Base-by-base conservation (phyloP, 139 green algal genomes). In the Auxenochlorella pyrenoidosa region DNA sequence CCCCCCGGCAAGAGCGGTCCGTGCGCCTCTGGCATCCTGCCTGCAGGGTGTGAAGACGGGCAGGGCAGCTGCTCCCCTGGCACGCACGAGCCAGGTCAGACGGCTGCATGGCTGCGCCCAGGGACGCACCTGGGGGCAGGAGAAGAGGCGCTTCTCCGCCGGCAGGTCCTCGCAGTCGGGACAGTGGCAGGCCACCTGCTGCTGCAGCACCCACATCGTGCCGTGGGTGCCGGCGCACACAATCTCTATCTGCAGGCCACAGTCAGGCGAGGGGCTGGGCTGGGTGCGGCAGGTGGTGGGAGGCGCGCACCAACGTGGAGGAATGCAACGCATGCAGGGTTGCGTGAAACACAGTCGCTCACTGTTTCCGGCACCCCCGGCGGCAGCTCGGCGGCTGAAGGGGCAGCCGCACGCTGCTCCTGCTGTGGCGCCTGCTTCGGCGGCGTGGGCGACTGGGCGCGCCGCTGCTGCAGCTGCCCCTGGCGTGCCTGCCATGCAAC, bases 171-270 rank as follows among this genome's bases (percentile, higher is more conserved):
- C 4, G 82, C 91, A 93, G 19, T 87, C 76, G 0, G n/a, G 3
- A 84, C 90, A 93, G n/a, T 76, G 24, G 88, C 91, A 94, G 26
- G 82, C 19, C n/a, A 94, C 90, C 5, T 78, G 84, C 82, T 91
- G 90, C 24, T 59, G 75, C n/a, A 66, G 79, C 75, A 93, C 70
- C 66, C 87, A 43, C 58, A 93, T 88, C 3, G 71, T 79, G 54
- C 90, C 91, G 22, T 44, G 32, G 16, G 78, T 86, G 51, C 43
- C 79, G n/a, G 89, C 78, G 83, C 91, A 94, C 36, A 86, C 76
- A 19, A 94, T 84, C 36, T 86, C 65, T 18, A 94, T 85, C 80
- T 85, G 80, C 59, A 40, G 38, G 28, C 24, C 5, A 75, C 24
- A 65, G 60, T 4, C 1, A 15, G n/a, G 54, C 4, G n/a, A 24